A percentile compares a stretch with the other conserved stretches of the same genome.
These are phyloP conservation scores for Nitzschia sp. DNA, from an alignment of 108 stramenopile species.

Conservation along the genomic window DNA sequence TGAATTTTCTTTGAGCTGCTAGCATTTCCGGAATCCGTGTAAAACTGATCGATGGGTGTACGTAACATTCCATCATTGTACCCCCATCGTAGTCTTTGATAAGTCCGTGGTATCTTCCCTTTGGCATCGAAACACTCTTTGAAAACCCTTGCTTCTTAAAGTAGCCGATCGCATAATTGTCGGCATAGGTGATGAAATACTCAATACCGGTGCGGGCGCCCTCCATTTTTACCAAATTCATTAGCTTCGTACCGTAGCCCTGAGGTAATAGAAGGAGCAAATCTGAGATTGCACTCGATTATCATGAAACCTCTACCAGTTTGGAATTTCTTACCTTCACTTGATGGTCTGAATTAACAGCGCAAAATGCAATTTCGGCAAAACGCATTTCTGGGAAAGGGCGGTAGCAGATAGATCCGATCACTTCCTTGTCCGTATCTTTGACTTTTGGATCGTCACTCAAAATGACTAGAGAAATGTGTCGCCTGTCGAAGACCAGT, in stretches of 20 bases:
- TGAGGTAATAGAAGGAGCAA: slow-evolving; percentile 10
- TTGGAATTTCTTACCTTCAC: slow-evolving; percentile 48
- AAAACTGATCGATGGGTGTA: slow-evolving; percentile 93
- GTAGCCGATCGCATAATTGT: slow-evolving; percentile 98
- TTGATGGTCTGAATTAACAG: slow-evolving; percentile 91
- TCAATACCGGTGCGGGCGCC: slow-evolving; percentile 84
- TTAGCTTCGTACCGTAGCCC: slow-evolving; percentile 96
- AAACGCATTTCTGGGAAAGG: slow-evolving; percentile 93
- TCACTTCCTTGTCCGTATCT: slow-evolving; percentile 83
- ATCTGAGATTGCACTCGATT: background rate
- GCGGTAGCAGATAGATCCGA: slow-evolving; percentile 97
- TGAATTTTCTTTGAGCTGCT: slow-evolving; percentile 72
- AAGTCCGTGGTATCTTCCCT: slow-evolving; percentile 85
- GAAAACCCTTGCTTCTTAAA: slow-evolving; percentile 98
- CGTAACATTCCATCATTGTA: slow-evolving; percentile 99
- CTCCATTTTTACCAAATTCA: slow-evolving; percentile 96
- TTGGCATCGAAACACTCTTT: slow-evolving; percentile 84
- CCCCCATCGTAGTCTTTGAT: slow-evolving; percentile 99
- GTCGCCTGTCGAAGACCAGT: slow-evolving; percentile 95
- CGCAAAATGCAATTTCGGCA: slow-evolving; percentile 98
- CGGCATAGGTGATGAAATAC: slow-evolving; percentile 98
- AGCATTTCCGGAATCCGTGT: slow-evolving; percentile 88
- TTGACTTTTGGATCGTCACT: slow-evolving; percentile 62
- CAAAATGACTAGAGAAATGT: slow-evolving; percentile 85
- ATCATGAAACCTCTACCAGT: background rate